A percentile compares a stretch with the other conserved stretches of the same genome.
phyloP scores from a whole-genome alignment of 352 stramenopile genomes.

The Phytophthora kernoviae region DNA sequence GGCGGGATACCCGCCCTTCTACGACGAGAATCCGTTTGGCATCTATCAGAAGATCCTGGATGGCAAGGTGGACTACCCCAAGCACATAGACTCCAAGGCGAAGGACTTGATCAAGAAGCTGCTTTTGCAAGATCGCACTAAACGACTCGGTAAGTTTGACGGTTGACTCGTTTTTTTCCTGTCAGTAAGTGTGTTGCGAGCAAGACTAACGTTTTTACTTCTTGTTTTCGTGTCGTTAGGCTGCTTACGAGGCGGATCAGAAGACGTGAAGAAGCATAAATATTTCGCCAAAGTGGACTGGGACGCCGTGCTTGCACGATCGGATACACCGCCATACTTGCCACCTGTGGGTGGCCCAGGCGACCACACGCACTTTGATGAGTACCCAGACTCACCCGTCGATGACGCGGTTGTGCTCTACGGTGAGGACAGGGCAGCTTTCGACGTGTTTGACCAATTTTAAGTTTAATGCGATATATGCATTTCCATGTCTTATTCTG shows the following conservation, averaged over 20 bases:
- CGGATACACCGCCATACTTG: conserved; percentile 83
- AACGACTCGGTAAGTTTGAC: conserved; percentile 75
- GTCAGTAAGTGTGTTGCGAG: not conserved
- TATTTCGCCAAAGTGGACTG: conserved; percentile 91
- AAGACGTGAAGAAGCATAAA: conserved; percentile 94
- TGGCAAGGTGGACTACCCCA: conserved; percentile 90
- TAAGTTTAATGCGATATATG: conserved; percentile 49
- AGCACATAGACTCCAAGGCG: conserved; percentile 89
- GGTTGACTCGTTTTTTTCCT: not conserved
- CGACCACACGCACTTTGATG: conserved; percentile 94
- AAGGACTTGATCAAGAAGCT: conserved; percentile 94
- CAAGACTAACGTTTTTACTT: conserved; percentile 4
- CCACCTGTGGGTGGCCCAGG: conserved; percentile 81
- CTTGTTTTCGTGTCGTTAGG: conserved; percentile 39
- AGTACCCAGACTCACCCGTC: conserved; percentile 91
- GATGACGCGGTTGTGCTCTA: conserved; percentile 86
- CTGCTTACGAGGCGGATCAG: conserved; percentile 89
- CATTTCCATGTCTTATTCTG: conserved; percentile 26
- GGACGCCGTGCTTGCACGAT: conserved; percentile 75
- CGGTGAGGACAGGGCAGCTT: conserved; percentile 82
- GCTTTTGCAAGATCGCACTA: conserved; percentile 88
- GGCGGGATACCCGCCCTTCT: conserved; percentile 89
- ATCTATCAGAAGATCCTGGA: conserved; percentile 96
- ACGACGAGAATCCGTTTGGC: conserved; percentile 92
- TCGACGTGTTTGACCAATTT: conserved; percentile 89